A percentile compares a stretch with the other conserved stretches of the same genome.
These are phyloP conservation scores for Geosiphon pyriformis DNA, from an alignment of 192 early-diverging fungal genomes.

Conservation along the genomic window DNA sequence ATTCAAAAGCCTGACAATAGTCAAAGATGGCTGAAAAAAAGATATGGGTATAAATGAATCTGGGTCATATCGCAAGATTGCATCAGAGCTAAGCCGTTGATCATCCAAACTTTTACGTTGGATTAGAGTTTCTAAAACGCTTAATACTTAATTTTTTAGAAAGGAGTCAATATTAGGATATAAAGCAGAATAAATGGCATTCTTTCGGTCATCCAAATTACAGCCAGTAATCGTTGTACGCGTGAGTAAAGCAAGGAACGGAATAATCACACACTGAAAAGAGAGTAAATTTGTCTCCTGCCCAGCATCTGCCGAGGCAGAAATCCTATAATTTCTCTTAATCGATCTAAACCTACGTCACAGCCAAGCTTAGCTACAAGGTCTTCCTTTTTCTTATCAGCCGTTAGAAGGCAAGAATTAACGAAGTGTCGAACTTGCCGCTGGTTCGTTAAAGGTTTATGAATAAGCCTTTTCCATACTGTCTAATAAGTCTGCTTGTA, in stretches of 20 bases:
- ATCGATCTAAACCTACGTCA: conserved; percentile 9
- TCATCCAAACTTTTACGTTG: conserved; percentile 26
- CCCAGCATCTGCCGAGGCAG: conserved; percentile 29
- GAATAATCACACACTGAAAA: conserved; percentile 36
- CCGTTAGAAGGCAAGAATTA: conserved; percentile 17
- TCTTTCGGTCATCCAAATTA: conserved; percentile 28
- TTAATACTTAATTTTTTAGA: conserved; percentile 11
- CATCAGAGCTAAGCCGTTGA: background rate
- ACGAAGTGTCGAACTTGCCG: conserved; percentile 17
- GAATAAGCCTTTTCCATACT: conserved; percentile 1
- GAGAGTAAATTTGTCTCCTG: conserved; percentile 9
- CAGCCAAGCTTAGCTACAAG: conserved; percentile 24
- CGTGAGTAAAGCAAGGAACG: conserved; percentile 37
- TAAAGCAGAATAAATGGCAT: conserved; percentile 30
- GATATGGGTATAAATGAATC: conserved; percentile 9
- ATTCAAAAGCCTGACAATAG: conserved; percentile 32
- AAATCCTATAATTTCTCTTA: conserved; percentile 27
- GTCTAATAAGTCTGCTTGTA: background rate
- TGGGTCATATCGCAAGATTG: conserved; percentile 3
- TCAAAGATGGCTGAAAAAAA: conserved; percentile 26
- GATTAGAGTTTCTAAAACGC: conserved; percentile 24
- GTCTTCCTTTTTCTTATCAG: conserved; percentile 29
- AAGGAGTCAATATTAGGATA: conserved; percentile 28
- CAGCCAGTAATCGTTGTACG: conserved; percentile 29
- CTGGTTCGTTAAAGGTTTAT: background rate